Conservation (phyloP, 2,329 filamentous ascomycete genomes). For the Trichophyton verrucosum region DNA sequence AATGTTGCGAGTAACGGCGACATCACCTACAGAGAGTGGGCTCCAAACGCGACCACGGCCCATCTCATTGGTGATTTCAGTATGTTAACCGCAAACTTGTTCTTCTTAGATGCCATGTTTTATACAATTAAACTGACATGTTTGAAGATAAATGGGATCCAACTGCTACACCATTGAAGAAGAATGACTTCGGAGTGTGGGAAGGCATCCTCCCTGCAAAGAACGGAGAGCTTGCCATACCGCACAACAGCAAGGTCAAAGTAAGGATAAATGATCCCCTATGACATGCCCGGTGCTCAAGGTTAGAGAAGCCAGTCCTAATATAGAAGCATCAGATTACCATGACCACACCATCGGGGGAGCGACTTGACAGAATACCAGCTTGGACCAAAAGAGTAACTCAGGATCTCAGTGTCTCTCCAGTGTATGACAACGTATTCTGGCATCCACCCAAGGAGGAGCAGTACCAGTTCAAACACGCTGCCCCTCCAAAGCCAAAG, state of each 20-base stretch:
- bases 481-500: conserved; percentile 65
- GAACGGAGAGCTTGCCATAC: conserved; percentile 64
- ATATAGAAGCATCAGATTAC: conserved; percentile 53
- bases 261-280: conserved; percentile 38
- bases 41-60: conserved; percentile 73
- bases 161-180: conserved; percentile 74
- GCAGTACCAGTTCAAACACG: conserved; percentile 73
- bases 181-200: conserved; percentile 74
- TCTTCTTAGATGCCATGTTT: neutral
- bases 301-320: neutral
- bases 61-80: conserved; percentile 92
- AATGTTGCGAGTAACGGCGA: conserved; percentile 70
- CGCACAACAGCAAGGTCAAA: conserved; percentile 94
- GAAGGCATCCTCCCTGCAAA: conserved; percentile 64
- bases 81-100: conserved; percentile 32
- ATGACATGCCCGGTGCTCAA: neutral
- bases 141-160: conserved; percentile 71
- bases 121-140: neutral
- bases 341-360: conserved; percentile 63
- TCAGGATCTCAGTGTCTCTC: conserved; percentile 78
- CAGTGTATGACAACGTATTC: conserved; percentile 87
- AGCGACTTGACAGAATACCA: conserved; percentile 75
- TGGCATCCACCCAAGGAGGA: conserved; percentile 80
- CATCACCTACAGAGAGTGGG: conserved; percentile 91
- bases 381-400: conserved; percentile 98